These are phyloP conservation scores for Phytopythium delawarense DNA, from an alignment of 352 stramenopile genomes.

Conservation along the genomic window DNA sequence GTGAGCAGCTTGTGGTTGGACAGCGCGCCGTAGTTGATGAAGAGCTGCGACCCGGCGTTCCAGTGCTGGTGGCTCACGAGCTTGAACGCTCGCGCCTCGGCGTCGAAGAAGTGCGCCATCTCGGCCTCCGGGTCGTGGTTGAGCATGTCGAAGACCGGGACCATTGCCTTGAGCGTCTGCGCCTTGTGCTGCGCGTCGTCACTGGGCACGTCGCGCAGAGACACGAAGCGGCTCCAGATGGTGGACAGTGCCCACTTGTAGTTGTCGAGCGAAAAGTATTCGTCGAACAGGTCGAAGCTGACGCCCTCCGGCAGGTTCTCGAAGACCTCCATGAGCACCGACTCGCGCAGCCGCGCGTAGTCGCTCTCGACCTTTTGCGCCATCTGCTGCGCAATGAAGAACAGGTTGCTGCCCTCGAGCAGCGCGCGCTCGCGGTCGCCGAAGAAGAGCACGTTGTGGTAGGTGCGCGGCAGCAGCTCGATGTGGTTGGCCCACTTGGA, in stretches of 20 bases:
- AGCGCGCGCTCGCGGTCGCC: slow-evolving; percentile 24
- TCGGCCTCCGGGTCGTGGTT: slow-evolving; percentile 77
- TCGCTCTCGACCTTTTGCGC: slow-evolving; percentile 46
- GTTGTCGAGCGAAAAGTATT: slow-evolving; percentile 57
- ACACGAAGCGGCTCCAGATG: slow-evolving; percentile 86
- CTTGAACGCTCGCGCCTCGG: slow-evolving; percentile 40
- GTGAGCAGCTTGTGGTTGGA: slow-evolving; percentile 83
- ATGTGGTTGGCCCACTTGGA: slow-evolving; percentile 71
- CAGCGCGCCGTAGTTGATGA: slow-evolving; percentile 76
- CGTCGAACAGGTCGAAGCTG: slow-evolving; percentile 23
- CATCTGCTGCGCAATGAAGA: slow-evolving; percentile 63
- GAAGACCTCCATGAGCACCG: slow-evolving; percentile 46
- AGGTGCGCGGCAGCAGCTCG: slow-evolving; percentile 43
- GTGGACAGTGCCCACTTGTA: slow-evolving; percentile 85
- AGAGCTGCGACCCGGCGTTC: slow-evolving; percentile 63
- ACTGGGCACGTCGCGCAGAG: slow-evolving; percentile 28
- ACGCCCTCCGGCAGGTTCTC: slow-evolving; percentile 27
- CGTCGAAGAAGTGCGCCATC: slow-evolving; percentile 69
- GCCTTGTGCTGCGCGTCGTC: slow-evolving; percentile 24
- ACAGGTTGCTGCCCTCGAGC: slow-evolving; percentile 61
- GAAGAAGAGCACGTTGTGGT: slow-evolving; percentile 78
- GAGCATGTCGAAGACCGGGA: slow-evolving; percentile 85
- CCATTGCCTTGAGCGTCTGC: slow-evolving; percentile 68
- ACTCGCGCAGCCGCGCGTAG: slow-evolving; percentile 33
- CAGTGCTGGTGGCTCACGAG: slow-evolving; percentile 77